Evolutionary conservation across 345 rosid genomes (phyloP).

Genomic region (Eucalyptus curtisii): DNA sequence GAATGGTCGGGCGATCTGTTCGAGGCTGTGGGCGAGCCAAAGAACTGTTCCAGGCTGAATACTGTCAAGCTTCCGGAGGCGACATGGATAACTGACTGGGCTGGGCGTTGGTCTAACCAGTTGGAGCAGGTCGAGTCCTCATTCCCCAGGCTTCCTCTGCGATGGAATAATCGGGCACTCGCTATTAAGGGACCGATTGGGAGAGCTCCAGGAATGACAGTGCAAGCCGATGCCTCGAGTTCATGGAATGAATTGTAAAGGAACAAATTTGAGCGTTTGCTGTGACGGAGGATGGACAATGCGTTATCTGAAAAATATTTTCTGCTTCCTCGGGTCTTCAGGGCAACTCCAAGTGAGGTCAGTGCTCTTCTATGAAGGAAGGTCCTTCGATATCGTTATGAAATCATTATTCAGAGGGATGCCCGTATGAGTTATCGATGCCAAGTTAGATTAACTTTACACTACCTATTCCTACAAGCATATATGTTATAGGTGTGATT

Average conservation of each 20-base stretch:
- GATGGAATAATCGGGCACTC: background rate
- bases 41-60: slow-evolving; percentile 9
- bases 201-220: slow-evolving; percentile 1
- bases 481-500: background rate
- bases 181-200: slow-evolving; percentile 18
- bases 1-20: slow-evolving; percentile 7
- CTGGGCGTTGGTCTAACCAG: slow-evolving; percentile 31
- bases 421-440: background rate
- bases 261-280: background rate
- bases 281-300: background rate
- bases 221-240: background rate
- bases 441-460: background rate
- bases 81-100: slow-evolving; percentile 23
- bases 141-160: slow-evolving; percentile 2
- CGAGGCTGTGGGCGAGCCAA: slow-evolving; percentile 23
- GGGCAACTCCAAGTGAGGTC: background rate
- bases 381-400: background rate
- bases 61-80: slow-evolving; percentile 24
- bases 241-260: background rate
- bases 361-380: background rate
- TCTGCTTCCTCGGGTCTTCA: background rate
- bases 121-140: slow-evolving; percentile 14
- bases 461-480: background rate
- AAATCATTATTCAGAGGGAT: background rate
- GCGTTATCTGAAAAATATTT: background rate